A percentile compares a stretch with the other conserved stretches of the same genome.
Conservation (phyloP, 768 basidiomycete genomes). For the Naganishia kalamii region DNA sequence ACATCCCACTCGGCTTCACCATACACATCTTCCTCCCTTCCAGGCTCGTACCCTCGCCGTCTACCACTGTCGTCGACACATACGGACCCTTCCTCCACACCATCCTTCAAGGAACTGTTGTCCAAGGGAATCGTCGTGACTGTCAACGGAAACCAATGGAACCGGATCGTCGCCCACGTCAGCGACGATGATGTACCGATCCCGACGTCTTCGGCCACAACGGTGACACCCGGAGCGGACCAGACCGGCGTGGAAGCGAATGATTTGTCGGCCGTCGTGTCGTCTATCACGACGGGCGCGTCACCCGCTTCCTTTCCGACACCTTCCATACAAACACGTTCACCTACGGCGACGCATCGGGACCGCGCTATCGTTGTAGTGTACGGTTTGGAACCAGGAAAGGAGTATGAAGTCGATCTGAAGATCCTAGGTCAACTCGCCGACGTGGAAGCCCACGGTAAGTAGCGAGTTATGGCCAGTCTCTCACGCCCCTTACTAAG, state of each 20-base stretch:
- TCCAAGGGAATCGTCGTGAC: constrained; percentile 44
- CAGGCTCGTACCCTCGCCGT: constrained; percentile 15
- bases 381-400: constrained; percentile 77
- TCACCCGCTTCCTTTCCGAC: constrained; percentile 1
- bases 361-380: constrained; percentile 89
- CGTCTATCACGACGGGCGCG: not conserved
- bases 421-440: constrained; percentile 22
- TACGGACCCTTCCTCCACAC: not conserved
- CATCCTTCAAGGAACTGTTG: constrained; percentile 42
- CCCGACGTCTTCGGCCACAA: not conserved
- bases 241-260: not conserved
- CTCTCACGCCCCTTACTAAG: not conserved
- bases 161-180: constrained; percentile 44
- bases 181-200: constrained; percentile 28
- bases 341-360: constrained; percentile 30
- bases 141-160: constrained; percentile 45
- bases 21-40: constrained; percentile 17
- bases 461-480: constrained; percentile 10
- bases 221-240: not conserved
- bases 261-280: not conserved
- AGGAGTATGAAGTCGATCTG: constrained; percentile 84
- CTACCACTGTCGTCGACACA: constrained; percentile 8
- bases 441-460: constrained; percentile 19
- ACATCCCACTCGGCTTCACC: not conserved
- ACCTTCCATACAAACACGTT: constrained; percentile 30